A percentile compares a stretch with the other conserved stretches of the same genome.
phyloP scores from a whole-genome alignment of 2,329 filamentous ascomycete species.

The Davidsoniella neocaledoniae region DNA sequence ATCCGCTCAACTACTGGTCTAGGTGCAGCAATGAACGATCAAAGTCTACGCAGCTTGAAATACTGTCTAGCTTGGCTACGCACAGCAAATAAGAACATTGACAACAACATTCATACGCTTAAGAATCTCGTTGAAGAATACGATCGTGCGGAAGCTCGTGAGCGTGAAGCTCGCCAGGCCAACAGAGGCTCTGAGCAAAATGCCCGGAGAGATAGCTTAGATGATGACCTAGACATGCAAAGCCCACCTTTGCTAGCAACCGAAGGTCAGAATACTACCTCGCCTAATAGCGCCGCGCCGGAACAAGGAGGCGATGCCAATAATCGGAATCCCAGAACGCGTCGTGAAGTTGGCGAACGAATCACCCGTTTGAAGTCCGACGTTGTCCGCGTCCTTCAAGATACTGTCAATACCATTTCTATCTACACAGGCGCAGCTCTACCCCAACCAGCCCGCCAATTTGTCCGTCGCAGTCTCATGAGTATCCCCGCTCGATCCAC shows the following conservation, averaged over 20 bases:
- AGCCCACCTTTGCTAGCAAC: slow-evolving; percentile 4
- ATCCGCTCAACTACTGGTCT: slow-evolving; percentile 84
- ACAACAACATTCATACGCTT: slow-evolving; percentile 55
- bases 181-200: not conserved
- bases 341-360: slow-evolving; percentile 33
- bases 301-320: not conserved
- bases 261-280: not conserved
- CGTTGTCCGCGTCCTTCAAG: slow-evolving; percentile 62
- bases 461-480: slow-evolving; percentile 71
- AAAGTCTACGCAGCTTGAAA: slow-evolving; percentile 67
- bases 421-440: slow-evolving; percentile 83
- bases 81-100: slow-evolving; percentile 68
- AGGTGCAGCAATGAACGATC: slow-evolving; percentile 78
- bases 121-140: slow-evolving; percentile 67
- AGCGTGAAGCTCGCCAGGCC: slow-evolving; percentile 6
- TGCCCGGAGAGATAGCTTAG: slow-evolving; percentile 3
- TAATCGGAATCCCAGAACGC: slow-evolving; percentile 4
- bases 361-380: slow-evolving; percentile 54
- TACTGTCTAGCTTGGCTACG: slow-evolving; percentile 69
- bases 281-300: not conserved
- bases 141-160: slow-evolving; percentile 34
- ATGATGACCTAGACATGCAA: slow-evolving; percentile 12
- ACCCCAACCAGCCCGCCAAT: slow-evolving; percentile 68
- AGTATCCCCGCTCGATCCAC: slow-evolving; percentile 73
- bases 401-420: slow-evolving; percentile 69